A percentile compares a stretch with the other conserved stretches of the same genome.
phyloP scores from a whole-genome alignment of 2,329 filamentous ascomycete genomes.

The Talaromyces sp. region DNA sequence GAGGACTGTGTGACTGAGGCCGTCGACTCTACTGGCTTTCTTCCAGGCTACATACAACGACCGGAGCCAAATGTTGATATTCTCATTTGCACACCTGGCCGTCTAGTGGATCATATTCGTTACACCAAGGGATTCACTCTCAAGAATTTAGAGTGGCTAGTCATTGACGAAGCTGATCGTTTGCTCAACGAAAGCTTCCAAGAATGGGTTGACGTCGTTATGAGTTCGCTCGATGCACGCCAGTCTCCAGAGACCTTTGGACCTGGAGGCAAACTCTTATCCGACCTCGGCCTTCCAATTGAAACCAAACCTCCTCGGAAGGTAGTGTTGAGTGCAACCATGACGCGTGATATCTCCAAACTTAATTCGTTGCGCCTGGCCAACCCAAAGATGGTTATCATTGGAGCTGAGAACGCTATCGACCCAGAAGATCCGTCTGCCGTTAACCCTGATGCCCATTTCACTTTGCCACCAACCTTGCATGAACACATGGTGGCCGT shows the following conservation, averaged over 20 bases:
- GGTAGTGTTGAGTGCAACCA: constrained; percentile 85
- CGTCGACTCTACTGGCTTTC: constrained; percentile 41
- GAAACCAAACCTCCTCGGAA: constrained; percentile 64
- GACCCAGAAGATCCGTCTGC: constrained; percentile 22
- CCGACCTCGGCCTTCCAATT: constrained; percentile 41
- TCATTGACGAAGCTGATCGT: constrained; percentile 93
- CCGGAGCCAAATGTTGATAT: constrained; percentile 79
- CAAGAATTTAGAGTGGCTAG: constrained; percentile 78
- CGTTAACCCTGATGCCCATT: constrained; percentile 38
- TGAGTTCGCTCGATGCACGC: constrained; percentile 60
- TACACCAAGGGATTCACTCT: constrained; percentile 81
- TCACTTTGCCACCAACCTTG: constrained; percentile 65
- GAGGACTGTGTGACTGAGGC: constrained; percentile 49
- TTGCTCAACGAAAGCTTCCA: constrained; percentile 90
- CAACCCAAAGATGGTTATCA: constrained; percentile 73
- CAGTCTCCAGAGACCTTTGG: constrained; percentile 53
- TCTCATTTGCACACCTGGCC: constrained; percentile 86
- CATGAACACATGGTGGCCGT: constrained; percentile 70
- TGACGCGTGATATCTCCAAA: constrained; percentile 83
- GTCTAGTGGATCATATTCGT: constrained; percentile 86
- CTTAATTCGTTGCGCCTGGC: constrained; percentile 72
- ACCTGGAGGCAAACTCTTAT: constrained; percentile 34
- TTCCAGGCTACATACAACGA: constrained; percentile 66
- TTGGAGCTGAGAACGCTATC: constrained; percentile 58
- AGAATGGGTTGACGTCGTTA: constrained; percentile 78